phyloP scores from a whole-genome alignment of 495 filamentous ascomycete species.

The Talaromyces borbonicus region DNA sequence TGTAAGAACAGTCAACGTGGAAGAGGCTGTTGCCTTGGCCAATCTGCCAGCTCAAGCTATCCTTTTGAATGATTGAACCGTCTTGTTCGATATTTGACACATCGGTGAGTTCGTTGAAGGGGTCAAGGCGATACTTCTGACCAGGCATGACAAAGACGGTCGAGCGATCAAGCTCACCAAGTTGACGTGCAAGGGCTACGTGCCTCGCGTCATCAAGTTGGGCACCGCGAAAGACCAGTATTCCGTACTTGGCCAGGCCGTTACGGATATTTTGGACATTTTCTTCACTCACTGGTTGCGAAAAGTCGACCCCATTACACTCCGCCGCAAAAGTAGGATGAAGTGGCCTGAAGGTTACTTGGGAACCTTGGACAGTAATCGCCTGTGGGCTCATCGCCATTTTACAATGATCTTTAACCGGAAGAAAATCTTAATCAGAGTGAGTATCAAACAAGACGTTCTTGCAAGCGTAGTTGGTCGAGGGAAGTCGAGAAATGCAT shows the following conservation, averaged over 20 bases:
- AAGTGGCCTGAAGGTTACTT: slow-evolving; percentile 26
- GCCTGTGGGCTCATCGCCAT: background rate
- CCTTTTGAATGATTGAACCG: slow-evolving; percentile 27
- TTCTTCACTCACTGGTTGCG: slow-evolving; percentile 24
- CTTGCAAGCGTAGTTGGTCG: too few relatives aligned
- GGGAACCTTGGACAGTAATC: too few relatives aligned
- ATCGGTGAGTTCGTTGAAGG: slow-evolving; percentile 44
- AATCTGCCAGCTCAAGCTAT: slow-evolving; percentile 28
- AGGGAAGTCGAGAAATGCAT: too few relatives aligned
- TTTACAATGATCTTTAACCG: background rate
- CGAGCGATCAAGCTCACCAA: slow-evolving; percentile 53
- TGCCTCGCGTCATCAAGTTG: slow-evolving; percentile 41
- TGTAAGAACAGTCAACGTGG: slow-evolving; percentile 51
- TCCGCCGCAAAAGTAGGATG: slow-evolving; percentile 48
- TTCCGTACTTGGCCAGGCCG: slow-evolving; percentile 40
- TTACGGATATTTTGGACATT: slow-evolving; percentile 31
- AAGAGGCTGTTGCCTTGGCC: slow-evolving; percentile 48
- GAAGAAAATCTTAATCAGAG: too few relatives aligned
- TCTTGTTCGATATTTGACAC: slow-evolving; percentile 44
- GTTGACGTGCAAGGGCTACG: slow-evolving; percentile 40
- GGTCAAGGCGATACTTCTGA: slow-evolving; percentile 35
- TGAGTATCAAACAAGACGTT: too few relatives aligned
- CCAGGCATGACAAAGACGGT: slow-evolving; percentile 37
- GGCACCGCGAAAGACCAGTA: slow-evolving; percentile 45
- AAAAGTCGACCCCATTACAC: slow-evolving; percentile 41